Evolutionary conservation across 2,329 filamentous ascomycete species (phyloP), one percentile per base, ranked within the genome.

Genomic region (Fusarium sp.): DNA sequence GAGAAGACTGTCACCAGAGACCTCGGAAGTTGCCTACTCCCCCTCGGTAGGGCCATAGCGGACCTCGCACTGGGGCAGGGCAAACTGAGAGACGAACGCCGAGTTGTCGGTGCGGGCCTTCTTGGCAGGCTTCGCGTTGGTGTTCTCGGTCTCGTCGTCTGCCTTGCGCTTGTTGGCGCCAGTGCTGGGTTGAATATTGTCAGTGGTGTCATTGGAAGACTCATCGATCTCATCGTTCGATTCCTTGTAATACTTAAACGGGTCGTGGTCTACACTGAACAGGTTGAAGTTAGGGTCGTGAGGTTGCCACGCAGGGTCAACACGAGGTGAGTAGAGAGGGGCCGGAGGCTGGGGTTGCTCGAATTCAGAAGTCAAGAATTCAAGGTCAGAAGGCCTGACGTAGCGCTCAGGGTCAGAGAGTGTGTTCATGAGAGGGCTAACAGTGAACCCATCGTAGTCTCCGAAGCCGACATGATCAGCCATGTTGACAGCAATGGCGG

Each of bases 161-260:
- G 40, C 31, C 40, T 65, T 65, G 28, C 60, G 60, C 60, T 65
- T 65, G n/a, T 34, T 58, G 39, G 36, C 8, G 6, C 60, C 22
- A 14, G 46, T 31, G 28, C 28, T 31, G 28, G 28, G 11, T 13
- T 31, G 28, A 31, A 11, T 31, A 18, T 31, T 24, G 2, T 34
- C 13, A 8, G 22, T 28, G 10, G 15, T 42, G 39, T 17, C 36
- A 20, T 36, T 20, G 15, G 42, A 15, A n/a, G 31, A n/a, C 28
- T 40, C 28, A 20, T n/a, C 20, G 22, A 33, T 15, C 18, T 17
- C 33, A 28, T 44, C 38, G 43, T 10, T 33, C 18, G 18, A 20
- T 22, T 33, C 54, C 18, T 18, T 39, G 24, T 7, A 36, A 20
- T 13, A 10, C 14, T 53, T 28, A 15, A 58, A n/a, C 58, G 50